These are phyloP conservation scores for Komagataella pseudopastoris DNA, from an alignment of 805 yeast genomes.

Conservation along the genomic window DNA sequence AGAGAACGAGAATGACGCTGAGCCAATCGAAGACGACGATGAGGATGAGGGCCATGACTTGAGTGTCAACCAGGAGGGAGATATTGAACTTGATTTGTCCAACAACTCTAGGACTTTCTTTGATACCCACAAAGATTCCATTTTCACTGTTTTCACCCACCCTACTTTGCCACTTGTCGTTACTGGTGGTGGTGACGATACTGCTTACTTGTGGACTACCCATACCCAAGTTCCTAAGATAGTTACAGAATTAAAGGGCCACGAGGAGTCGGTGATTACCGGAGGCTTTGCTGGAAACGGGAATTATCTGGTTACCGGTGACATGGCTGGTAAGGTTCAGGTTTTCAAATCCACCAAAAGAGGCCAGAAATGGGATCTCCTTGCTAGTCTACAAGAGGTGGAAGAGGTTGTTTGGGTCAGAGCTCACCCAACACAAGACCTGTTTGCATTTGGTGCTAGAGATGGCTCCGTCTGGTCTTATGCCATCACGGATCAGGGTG, in stretches of 20 bases:
- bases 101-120: constrained; percentile 86
- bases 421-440: constrained; percentile 60
- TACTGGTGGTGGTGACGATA: constrained; percentile 94
- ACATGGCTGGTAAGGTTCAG: constrained; percentile 82
- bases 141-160: constrained; percentile 71
- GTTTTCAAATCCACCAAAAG: constrained; percentile 59
- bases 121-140: constrained; percentile 81
- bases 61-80: constrained; percentile 23
- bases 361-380: constrained; percentile 72
- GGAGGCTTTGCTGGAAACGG: constrained; percentile 84
- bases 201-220: constrained; percentile 85
- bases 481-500: constrained; percentile 42
- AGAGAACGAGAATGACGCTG: constrained; percentile 12
- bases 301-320: constrained; percentile 71
- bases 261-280: constrained; percentile 76
- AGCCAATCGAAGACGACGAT: constrained; percentile 22
- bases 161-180: constrained; percentile 76
- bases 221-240: constrained; percentile 75
- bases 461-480: constrained; percentile 96
- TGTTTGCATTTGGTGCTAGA: constrained; percentile 83
- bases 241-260: constrained; percentile 66
- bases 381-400: constrained; percentile 67
- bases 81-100: constrained; percentile 70
- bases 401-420: constrained; percentile 82
- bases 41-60: constrained; percentile 25